These are phyloP conservation scores for Mikania micrantha DNA, from an alignment of 129 eudicot species.

Conservation along the genomic window DNA sequence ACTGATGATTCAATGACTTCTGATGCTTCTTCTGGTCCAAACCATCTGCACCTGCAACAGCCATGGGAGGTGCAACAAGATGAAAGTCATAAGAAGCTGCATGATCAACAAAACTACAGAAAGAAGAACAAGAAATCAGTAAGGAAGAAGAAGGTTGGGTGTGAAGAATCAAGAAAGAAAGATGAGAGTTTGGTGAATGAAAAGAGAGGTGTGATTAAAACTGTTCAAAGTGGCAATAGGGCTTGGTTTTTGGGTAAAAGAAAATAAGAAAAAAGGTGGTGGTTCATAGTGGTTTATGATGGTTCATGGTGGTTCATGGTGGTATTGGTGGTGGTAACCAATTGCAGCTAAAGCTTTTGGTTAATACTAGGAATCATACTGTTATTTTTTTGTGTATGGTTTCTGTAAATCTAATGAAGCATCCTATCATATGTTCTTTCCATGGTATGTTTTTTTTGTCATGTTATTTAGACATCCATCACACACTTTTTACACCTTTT, in stretches of 20 bases:
- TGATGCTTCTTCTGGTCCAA: conserved; percentile 83
- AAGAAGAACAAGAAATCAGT: conserved; percentile 33
- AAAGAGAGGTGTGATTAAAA: conserved; percentile 28
- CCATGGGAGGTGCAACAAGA: conserved; percentile 19
- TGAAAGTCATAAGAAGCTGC: background rate
- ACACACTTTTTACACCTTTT: no score
- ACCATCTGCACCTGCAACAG: conserved; percentile 30
- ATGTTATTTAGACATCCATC: no score
- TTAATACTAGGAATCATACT: conserved; percentile 28
- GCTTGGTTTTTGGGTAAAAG: conserved; percentile 40
- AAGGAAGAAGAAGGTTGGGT: conserved; percentile 21
- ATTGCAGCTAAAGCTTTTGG: conserved; percentile 21
- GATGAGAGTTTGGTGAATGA: conserved; percentile 21
- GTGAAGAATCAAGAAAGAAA: conserved; percentile 13
- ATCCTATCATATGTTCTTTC: conserved; percentile 26
- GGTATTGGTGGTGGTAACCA: background rate
- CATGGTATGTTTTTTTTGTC: conserved; percentile 1
- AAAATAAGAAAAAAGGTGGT: conserved; percentile 20
- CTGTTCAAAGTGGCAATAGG: conserved; percentile 44
- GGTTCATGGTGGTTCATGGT: background rate
- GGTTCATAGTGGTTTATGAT: no score
- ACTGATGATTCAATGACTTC: conserved; percentile 87
- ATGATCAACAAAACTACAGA: background rate
- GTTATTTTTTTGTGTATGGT: conserved; percentile 39
- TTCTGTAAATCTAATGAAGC: conserved; percentile 29